A percentile compares a stretch with the other conserved stretches of the same genome.
These are phyloP conservation scores for Lophiotrema nucula DNA, from an alignment of 495 filamentous ascomycete species.

Conservation along the genomic window DNA sequence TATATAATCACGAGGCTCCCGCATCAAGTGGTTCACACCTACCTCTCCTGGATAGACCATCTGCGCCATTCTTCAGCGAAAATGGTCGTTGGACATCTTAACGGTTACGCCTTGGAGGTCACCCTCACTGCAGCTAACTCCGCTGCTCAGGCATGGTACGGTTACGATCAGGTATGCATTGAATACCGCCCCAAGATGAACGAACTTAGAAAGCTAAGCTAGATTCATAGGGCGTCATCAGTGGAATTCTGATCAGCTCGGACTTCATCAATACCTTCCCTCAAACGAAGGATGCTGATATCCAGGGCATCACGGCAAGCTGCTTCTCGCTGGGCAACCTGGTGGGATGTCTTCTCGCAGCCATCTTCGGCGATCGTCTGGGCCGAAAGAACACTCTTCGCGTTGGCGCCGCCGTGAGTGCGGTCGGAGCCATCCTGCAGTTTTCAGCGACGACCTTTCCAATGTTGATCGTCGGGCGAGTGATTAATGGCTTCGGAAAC, in stretches of 20 bases:
- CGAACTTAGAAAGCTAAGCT: too few species aligned
- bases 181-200: too few species aligned
- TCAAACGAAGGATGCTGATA: slow-evolving; percentile 13
- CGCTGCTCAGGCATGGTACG: slow-evolving; percentile 26
- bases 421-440: slow-evolving; percentile 51
- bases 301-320: slow-evolving; percentile 14
- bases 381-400: slow-evolving; percentile 52
- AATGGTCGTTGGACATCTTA: slow-evolving; percentile 11
- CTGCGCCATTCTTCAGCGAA: too few species aligned
- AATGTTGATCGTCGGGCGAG: slow-evolving; percentile 51
- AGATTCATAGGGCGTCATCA: slow-evolving; percentile 17
- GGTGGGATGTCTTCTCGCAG: slow-evolving; percentile 47
- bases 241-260: slow-evolving; percentile 21
- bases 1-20: slow-evolving; percentile 8
- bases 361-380: slow-evolving; percentile 48
- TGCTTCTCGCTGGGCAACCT: slow-evolving; percentile 17
- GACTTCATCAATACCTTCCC: slow-evolving; percentile 30
- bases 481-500: slow-evolving; percentile 43
- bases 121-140: slow-evolving; percentile 24
- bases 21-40: slow-evolving; percentile 2
- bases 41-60: neutral
- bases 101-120: slow-evolving; percentile 27
- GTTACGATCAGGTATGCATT: slow-evolving; percentile 31
- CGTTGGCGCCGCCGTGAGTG: slow-evolving; percentile 44
- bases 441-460: slow-evolving; percentile 45